A percentile compares a stretch with the other conserved stretches of the same genome.
phyloP scores from a whole-genome alignment of 2,329 filamentous ascomycete genomes.

The Ilyonectria destructans region DNA sequence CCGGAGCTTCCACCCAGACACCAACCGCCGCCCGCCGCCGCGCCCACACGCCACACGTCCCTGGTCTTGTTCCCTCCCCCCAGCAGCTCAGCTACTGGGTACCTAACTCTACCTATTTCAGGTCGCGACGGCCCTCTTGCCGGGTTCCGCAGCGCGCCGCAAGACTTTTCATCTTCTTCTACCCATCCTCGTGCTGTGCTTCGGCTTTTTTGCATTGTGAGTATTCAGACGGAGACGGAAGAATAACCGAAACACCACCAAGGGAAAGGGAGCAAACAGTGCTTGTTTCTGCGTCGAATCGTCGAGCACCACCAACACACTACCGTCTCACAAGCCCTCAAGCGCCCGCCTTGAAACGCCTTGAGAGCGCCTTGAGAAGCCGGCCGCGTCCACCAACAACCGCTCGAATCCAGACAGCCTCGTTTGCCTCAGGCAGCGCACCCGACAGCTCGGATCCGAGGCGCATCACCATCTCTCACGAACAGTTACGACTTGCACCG shows the following conservation, averaged over 20 bases:
- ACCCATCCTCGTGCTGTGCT: conserved; percentile 22
- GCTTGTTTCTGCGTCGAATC: conserved; percentile 40
- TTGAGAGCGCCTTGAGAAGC: conserved; percentile 4
- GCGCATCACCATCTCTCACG: not conserved
- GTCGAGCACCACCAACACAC: conserved; percentile 19
- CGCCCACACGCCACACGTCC: conserved; percentile 30
- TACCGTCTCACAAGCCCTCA: conserved; percentile 18
- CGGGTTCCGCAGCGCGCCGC: conserved; percentile 42
- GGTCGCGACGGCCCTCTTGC: conserved; percentile 42
- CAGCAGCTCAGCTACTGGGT: conserved; percentile 1
- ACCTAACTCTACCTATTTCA: conserved; percentile 32
- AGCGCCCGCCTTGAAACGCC: conserved; percentile 26
- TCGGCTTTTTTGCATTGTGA: conserved; percentile 26
- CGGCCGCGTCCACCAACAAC: not conserved
- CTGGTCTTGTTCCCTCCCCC: conserved; percentile 7
- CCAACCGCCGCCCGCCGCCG: conserved; percentile 20
- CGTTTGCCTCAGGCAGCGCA: conserved; percentile 21
- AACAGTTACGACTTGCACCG: conserved; percentile 13
- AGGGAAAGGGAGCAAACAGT: conserved; percentile 31
- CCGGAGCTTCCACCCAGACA: conserved; percentile 21
- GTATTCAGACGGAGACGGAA: conserved; percentile 11
- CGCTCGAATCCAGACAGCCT: conserved; percentile 4
- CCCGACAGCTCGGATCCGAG: not conserved
- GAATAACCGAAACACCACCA: conserved; percentile 1
- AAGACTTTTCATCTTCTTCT: conserved; percentile 28